Base-by-base conservation (phyloP, 805 yeast genomes). In the Ogataea allantospora region DNA sequence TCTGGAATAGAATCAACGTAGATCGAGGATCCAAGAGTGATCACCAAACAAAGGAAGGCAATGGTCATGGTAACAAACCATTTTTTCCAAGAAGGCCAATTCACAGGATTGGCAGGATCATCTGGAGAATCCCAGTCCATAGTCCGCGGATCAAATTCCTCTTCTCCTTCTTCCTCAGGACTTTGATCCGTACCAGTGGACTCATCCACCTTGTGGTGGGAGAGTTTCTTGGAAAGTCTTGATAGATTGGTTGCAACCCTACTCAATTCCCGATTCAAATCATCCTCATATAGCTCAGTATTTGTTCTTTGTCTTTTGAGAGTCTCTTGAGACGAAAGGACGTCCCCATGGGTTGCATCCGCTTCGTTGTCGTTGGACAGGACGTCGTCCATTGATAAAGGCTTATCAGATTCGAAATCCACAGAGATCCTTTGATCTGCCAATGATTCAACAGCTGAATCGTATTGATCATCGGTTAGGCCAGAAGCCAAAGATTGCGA, bases 11-110 rank as follows among this genome's bases (percentile, higher is more conserved):
- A 83, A 39, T 76, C 70, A 17, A 82, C 84, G 51, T 69, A 84
- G 38, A 83, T 65, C 0, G 91, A 83, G 0, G 89, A 80, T 16
- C 93, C 91, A 56, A 84, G 71, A 0, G 88, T 77, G 21, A 82
- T 82, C 22, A 78, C 83, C 23, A 83, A 67, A 67, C 89, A 83
- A 32, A 78, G 64, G 15, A 66, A 42, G 2, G 88, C 88, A 10
- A 80, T 75, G 4, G 77, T 69, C 77, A 78, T 72, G 1, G 89
- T 82, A 40, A 75, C 63, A 27, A 57, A 55, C 88, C 89, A 82
- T 60, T 73, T 79, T 55, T 72, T 78, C 73, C 73, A 64, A 3
- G 34, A 17, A 3, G 85, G 71, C 88, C 88, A 83, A 54, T 82
- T 83, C 42, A 68, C 68, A 8, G 91, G 91, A 54, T 81, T 76